Evolutionary conservation across 2,329 filamentous ascomycete species (phyloP), one percentile per base, ranked within the genome.

Genomic region (Aspergillus sp.): DNA sequence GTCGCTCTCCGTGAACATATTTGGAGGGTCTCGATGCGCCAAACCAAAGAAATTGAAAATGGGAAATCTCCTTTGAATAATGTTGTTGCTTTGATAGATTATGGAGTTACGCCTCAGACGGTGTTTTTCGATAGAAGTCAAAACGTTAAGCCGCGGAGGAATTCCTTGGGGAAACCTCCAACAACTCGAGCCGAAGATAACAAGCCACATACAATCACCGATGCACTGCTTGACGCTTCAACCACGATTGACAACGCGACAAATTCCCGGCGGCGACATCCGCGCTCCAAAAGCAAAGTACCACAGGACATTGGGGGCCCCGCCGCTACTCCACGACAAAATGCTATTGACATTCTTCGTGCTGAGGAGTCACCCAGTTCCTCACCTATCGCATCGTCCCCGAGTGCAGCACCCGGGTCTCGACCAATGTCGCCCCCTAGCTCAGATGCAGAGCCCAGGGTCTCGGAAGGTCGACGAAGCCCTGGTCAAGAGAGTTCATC

Each of bases 221-320:
- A 98, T 74, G 95, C 95, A 6, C 80, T 98, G 15, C 80, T 96
- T 31, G 95, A 98, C 73, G 95, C 95, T 6, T 96, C 92, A 1
- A 93, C 91, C 77, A 92, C 90, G 0, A 91, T 95, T 61, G 89
- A 93, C 67, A 87, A 89, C 62, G 59, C 59, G 4, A 79, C 86
- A 0, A 74, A 84, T 7, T 77, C 84, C 43, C 69, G 72, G 44
- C 76, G 76, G 50, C 78, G 68, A 57, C 70, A 75, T 46, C 66
- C 73, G 14, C 73, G 73, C 52, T 70, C 72, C 24, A 74, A 74
- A 62, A 77, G 68, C 58, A 75, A 78, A 52, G 68, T 71, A 33
- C 75, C 73, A 23, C 75, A 72, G 53, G 73, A 70, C 40, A 61
- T 61, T 14, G 66, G 60, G 21, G 44, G 58, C n/a, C 19, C 60